These are phyloP conservation scores for Schizophyllum amplum DNA, from an alignment of 1,284 basidiomycete genomes.

Conservation along the genomic window DNA sequence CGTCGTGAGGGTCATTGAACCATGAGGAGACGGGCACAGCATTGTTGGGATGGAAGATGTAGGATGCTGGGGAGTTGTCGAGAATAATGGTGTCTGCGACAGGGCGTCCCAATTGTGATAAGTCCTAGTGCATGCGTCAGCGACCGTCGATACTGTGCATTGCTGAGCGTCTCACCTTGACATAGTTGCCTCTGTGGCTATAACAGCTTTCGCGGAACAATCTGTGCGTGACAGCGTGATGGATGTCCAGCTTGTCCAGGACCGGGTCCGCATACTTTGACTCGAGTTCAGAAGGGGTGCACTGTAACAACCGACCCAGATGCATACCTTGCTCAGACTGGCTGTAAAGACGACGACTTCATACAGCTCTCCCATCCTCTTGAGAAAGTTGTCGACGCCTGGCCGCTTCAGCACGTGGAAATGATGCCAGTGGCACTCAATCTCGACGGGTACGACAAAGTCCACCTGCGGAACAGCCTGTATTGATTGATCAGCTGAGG, in stretches of 20 bases:
- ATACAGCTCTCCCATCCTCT: conserved; percentile 96
- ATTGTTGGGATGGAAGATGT: conserved; percentile 99
- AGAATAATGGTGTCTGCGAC: conserved; percentile 95
- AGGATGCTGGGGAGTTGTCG: conserved; percentile 97
- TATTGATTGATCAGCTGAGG: conserved; percentile 7
- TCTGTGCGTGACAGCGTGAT: conserved; percentile 87
- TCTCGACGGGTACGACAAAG: conserved; percentile 98
- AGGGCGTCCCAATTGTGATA: conserved; percentile 92
- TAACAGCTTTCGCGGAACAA: conserved; percentile 98
- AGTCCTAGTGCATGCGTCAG: conserved; percentile 51
- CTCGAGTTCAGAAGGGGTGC: neutral
- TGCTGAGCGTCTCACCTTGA: conserved; percentile 60
- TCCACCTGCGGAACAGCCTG: conserved; percentile 94
- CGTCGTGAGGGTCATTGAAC: conserved; percentile 99
- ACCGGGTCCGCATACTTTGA: conserved; percentile 94
- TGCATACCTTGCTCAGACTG: conserved; percentile 84
- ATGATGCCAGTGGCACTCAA: conserved; percentile 96
- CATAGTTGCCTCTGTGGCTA: conserved; percentile 98
- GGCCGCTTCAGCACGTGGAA: conserved; percentile 97
- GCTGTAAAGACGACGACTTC: conserved; percentile 99
- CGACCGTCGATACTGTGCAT: conserved; percentile 5
- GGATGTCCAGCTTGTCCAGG: conserved; percentile 91
- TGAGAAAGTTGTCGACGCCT: conserved; percentile 94
- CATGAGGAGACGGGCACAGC: conserved; percentile 98
- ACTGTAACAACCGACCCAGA: neutral